phyloP scores from a whole-genome alignment of 805 yeast species.

The Candida sithepensis region DNA sequence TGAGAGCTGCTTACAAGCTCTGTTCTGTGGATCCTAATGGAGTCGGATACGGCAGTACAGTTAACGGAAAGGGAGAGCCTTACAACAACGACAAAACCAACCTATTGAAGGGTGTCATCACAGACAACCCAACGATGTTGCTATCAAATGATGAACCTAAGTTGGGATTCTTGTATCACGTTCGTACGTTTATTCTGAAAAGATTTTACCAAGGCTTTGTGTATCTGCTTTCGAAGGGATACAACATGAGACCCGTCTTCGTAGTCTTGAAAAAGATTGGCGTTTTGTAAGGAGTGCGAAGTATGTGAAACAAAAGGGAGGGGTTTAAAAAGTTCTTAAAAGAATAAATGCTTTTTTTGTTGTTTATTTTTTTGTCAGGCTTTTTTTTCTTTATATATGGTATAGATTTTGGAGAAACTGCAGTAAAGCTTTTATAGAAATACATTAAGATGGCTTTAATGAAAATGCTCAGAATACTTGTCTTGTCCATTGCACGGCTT shows the following conservation, averaged over 20 bases:
- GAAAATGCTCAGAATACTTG: too few species aligned
- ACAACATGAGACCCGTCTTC: constrained; percentile 15
- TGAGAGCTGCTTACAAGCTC: constrained; percentile 13
- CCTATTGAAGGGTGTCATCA: constrained; percentile 13
- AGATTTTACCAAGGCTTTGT: constrained; percentile 15
- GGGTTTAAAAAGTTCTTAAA: not conserved
- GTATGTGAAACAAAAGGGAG: not conserved
- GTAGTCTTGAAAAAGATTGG: constrained; percentile 19
- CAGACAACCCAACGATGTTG: constrained; percentile 17
- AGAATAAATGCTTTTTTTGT: not conserved
- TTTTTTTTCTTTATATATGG: too few species aligned
- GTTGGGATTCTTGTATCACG: constrained; percentile 7
- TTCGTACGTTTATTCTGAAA: constrained; percentile 13
- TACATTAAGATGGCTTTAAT: too few species aligned
- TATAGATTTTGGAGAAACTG: too few species aligned
- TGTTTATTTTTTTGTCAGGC: too few species aligned
- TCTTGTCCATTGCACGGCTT: too few species aligned
- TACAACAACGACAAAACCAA: not conserved
- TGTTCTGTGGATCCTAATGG: constrained; percentile 21
- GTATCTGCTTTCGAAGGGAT: constrained; percentile 18
- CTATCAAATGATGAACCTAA: not conserved
- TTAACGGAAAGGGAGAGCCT: too few species aligned
- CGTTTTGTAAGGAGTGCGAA: constrained; percentile 10
- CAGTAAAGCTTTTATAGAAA: too few species aligned
- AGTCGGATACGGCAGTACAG: constrained; percentile 15